Evolutionary conservation across 148 eudicot genomes (phyloP), one percentile per base, ranked within the genome.

Genomic region (Amaranthus palmeri): DNA sequence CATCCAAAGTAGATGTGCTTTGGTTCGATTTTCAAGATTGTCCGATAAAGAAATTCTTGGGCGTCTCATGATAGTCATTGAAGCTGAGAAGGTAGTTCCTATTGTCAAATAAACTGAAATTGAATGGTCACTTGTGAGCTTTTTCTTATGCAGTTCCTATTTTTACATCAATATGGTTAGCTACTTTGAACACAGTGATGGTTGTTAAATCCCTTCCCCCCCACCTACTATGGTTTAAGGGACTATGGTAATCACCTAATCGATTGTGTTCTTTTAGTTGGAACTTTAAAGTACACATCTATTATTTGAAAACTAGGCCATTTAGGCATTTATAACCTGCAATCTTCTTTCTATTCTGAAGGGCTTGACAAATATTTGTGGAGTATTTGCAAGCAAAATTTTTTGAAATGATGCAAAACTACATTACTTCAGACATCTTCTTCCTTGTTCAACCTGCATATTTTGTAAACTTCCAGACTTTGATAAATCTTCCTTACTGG

Each of bases 1-100:
- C 63, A 95, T 95, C 65, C 98, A 95, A 77, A 95, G 98, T 91
- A 84, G 98, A 84, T 95, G 98, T 88, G 98, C 98, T 60, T 85
- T 95, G 79, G 98, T 95, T 44, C 86, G 98, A 45, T 95, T 88
- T 82, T 49, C 97, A 63, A 91, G 98, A 78, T 81, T 95, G 78
- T 95, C 97, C 46, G 97, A 95, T 84, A 88, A 95, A 80, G 98
- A 95, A 83, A 95, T 95, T 65, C 97, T 95, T 78, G 91, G 96
- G 10, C 96, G 97, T 78, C 91, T 95, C 66, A 88, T 91, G 93
- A 82, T 88, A 48, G 92, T 93, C 66, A 85, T 89, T 71, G 96
- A 86, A 46, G 91, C 96, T 70, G 97, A 93, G 80, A 81, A 89
- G 92, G 98, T 93, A 76, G 48, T 7, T 54, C 15, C 71, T 15